Base-by-base conservation (phyloP, 495 filamentous ascomycete genomes). In the Aspergillus heteromorphus region DNA sequence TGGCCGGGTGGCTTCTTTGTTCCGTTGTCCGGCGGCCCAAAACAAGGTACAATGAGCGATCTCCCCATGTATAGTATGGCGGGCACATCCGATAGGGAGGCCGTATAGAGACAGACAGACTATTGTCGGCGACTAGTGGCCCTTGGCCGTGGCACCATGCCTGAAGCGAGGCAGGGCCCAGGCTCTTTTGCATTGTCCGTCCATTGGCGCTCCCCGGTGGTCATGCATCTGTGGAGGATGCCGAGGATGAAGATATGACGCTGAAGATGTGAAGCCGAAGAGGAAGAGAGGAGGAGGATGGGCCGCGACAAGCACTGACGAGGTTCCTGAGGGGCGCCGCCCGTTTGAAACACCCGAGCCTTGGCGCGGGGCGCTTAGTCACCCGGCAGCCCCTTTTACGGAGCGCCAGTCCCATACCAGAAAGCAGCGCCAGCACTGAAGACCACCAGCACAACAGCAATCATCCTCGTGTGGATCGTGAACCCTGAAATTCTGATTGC, bases 351-450 rank as follows among this genome's bases (percentile, higher is more conserved):
- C 58, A 51, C 16, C 49, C 43, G 45, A 51, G 23, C 23, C 61
- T 64, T 64, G 61, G 61, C 61, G 53, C 18, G 43, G 51, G 55
- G 58, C 18, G 67, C 56, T 70, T 62, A 70, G 63, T 70, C 58
- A 63, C 48, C n/a, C n/a, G 47, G 36, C 53, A 68, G 59, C 69
- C 72, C 72, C 72, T 73, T 74, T 74, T 74, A 65, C 71, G 57
- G 55, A 60, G 57, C 49, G 29, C 34, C n/a, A n/a, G n/a, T n/a
- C n/a, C n/a, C n/a, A n/a, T n/a, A n/a, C n/a, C n/a, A n/a, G 43
- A 49, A 14, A 31, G 11, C 20, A 21, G 27, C 41, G 9, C 11
- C 7, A 21, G 16, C 21, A 40, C 16, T 6, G 31, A n/a, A 34
- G 27, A 51, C 31, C 20, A 40, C 40, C 10, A 40, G 42, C 50